A percentile compares a stretch with the other conserved stretches of the same genome.
Evolutionary conservation across 2,329 filamentous ascomycete species (phyloP).

Genomic region (Neodidymelliopsis sp.): DNA sequence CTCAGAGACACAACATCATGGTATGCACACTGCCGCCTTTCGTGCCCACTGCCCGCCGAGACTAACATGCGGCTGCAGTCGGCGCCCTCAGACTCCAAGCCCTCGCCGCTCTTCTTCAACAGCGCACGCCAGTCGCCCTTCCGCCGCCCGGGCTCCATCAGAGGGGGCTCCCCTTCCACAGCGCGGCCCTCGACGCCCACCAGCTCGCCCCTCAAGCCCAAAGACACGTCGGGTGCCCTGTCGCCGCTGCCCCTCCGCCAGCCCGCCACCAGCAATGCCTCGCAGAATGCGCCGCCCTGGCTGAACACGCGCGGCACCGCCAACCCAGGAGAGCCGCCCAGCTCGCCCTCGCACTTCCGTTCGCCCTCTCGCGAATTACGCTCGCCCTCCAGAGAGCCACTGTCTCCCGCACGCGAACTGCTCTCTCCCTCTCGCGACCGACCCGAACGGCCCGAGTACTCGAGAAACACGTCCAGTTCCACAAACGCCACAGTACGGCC

Average conservation of each 20-base stretch:
- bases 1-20: slow-evolving; percentile 22
- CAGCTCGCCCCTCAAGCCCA: slow-evolving; percentile 52
- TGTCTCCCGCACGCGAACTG: slow-evolving; percentile 5
- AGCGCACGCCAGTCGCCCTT: slow-evolving; percentile 54
- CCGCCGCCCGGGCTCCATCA: slow-evolving; percentile 52
- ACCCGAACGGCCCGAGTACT: slow-evolving; percentile 13
- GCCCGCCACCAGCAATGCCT: slow-evolving; percentile 45
- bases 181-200: slow-evolving; percentile 50
- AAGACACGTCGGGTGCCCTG: slow-evolving; percentile 34
- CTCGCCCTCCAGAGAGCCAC: slow-evolving; percentile 28
- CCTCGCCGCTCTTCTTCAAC: slow-evolving; percentile 54
- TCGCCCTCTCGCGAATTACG: slow-evolving; percentile 33
- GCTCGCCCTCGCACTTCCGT: slow-evolving; percentile 37
- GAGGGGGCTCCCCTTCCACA: slow-evolving; percentile 49
- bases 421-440: slow-evolving; percentile 8
- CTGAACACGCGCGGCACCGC: slow-evolving; percentile 42
- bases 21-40: not conserved
- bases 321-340: slow-evolving; percentile 37
- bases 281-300: slow-evolving; percentile 46
- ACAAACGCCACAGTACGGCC: slow-evolving; percentile 34
- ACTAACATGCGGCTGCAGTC: slow-evolving; percentile 31
- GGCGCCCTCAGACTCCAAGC: slow-evolving; percentile 49
- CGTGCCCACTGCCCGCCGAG: not conserved
- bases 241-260: slow-evolving; percentile 40
- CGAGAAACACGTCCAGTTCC: slow-evolving; percentile 24